A percentile compares a stretch with the other conserved stretches of the same genome.
Evolutionary conservation across 805 yeast genomes (phyloP).

Genomic region (Metschnikowia noctiluminum): DNA sequence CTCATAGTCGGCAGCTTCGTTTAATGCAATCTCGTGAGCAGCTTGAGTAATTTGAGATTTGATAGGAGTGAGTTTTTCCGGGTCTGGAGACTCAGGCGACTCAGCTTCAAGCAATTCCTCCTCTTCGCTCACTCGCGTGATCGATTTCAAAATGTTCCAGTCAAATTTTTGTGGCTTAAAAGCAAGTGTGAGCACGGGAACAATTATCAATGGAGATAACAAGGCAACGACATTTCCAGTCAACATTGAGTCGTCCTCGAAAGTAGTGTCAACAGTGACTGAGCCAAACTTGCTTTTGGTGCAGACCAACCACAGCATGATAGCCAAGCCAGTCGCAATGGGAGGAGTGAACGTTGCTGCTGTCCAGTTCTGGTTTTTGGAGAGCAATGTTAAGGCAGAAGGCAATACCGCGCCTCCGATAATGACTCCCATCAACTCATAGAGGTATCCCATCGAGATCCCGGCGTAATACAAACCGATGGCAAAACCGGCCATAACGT

Average conservation of each 20-base stretch:
- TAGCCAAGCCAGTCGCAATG: conserved; percentile 68
- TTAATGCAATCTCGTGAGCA: conserved; percentile 37
- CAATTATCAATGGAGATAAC: conserved; percentile 62
- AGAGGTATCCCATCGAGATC: conserved; percentile 82
- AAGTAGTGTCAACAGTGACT: conserved; percentile 48
- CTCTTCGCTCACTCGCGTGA: conserved; percentile 68
- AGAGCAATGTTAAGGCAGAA: conserved; percentile 60
- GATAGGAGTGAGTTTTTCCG: conserved; percentile 30
- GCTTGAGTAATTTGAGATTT: conserved; percentile 37
- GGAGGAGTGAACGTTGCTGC: conserved; percentile 80
- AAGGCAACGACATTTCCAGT: conserved; percentile 85
- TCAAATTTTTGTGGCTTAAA: conserved; percentile 74
- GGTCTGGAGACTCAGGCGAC: conserved; percentile 15
- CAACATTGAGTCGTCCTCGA: conserved; percentile 83
- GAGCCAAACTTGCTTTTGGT: conserved; percentile 34
- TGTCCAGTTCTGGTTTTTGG: conserved; percentile 57
- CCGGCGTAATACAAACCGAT: conserved; percentile 80
- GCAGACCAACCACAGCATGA: conserved; percentile 52
- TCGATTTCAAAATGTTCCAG: conserved; percentile 58
- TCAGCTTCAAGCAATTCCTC: conserved; percentile 54
- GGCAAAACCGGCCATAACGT: conserved; percentile 76
- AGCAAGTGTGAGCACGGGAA: conserved; percentile 60
- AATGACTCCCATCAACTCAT: conserved; percentile 85
- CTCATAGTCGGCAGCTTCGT: conserved; percentile 21
- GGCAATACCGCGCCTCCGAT: conserved; percentile 87